Base-by-base conservation (phyloP, 2,329 filamentous ascomycete genomes). In the Colletotrichum sp. region DNA sequence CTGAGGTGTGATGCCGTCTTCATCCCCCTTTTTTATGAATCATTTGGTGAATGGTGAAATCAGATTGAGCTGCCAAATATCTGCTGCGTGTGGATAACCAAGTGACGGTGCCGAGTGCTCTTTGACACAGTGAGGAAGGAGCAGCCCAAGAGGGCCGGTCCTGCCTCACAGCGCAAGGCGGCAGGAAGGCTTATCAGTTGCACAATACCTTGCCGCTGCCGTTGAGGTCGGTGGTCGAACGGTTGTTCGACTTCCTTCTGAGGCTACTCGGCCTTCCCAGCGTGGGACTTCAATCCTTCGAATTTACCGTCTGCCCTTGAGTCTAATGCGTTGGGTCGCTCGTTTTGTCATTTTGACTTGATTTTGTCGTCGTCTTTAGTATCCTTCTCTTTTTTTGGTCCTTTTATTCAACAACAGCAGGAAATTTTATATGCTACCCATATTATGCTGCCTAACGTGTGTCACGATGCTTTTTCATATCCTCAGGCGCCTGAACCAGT, bases 71-170 rank as follows among this genome's bases (percentile, higher is more conserved):
- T 48, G 18, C 0, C 43, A 1, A 0, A n/a, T n/a, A n/a, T 12
- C 0, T 6, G 3, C 5, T 48, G 5, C 18, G 8, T 6, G 43
- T 48, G 18, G 18, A 48, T 7, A 12, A 48, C 9, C 18, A 48
- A 12, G 43, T n/a, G 16, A 48, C 5, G 0, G 0, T 43, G 18
- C 18, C 5, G 38, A n/a, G 18, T n/a, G 1, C 0, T 0, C 18
- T 48, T 48, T 12, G 18, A 21, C 0, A 3, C 43, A 48, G 18
- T 7, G 18, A 48, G 43, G 18, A n/a, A 48, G 18, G 43, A 21
- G 18, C 18, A 21, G 18, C 43, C 4, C 1, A 21, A 12, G 2
- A 10, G 38, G 8, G 38, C 16, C 16, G 8, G 8, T 5, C 38
- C 38, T 43, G 16, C 38, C 38, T 43, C 36, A 43, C 8, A n/a